Evolutionary conservation across 371 early-diverging fungal genomes (phyloP).

Genomic region (Mortierella sp.): DNA sequence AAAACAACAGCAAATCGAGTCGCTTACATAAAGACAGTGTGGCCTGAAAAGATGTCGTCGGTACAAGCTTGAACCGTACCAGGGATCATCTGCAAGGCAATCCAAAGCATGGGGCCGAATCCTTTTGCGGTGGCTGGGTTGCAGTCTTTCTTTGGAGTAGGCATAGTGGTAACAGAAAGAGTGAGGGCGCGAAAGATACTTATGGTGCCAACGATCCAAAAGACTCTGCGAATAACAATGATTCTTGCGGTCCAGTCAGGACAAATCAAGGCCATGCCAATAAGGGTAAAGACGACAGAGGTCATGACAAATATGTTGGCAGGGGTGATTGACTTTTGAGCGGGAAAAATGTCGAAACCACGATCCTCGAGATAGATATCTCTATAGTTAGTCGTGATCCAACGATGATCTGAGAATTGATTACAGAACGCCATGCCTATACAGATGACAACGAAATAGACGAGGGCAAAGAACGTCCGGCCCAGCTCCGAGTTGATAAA

Average conservation of each 20-base stretch:
- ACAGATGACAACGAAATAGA: conserved; percentile 50
- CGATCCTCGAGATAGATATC: conserved; percentile 44
- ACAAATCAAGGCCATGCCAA: conserved; percentile 61
- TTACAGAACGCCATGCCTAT: conserved; percentile 56
- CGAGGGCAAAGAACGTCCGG: conserved; percentile 18
- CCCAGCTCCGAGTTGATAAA: conserved; percentile 46
- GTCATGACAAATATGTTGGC: conserved; percentile 65
- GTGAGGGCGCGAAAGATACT: conserved; percentile 74
- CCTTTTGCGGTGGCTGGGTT: conserved; percentile 57
- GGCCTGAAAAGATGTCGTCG: conserved; percentile 83
- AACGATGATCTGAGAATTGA: conserved; percentile 59
- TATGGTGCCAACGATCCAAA: conserved; percentile 69
- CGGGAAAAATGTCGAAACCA: conserved; percentile 53
- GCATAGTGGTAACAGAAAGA: conserved; percentile 76
- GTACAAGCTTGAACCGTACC: conserved; percentile 73
- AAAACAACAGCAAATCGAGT: not conserved
- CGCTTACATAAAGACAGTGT: conserved; percentile 72
- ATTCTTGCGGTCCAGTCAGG: conserved; percentile 66
- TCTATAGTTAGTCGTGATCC: conserved; percentile 37
- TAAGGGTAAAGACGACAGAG: conserved; percentile 60
- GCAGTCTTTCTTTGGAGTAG: conserved; percentile 69
- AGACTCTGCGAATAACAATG: conserved; percentile 69
- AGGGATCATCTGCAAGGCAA: conserved; percentile 60
- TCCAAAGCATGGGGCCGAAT: conserved; percentile 48
- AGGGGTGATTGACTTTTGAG: conserved; percentile 30